Percentiles rank a stretch among this genome's conserved stretches.
phyloP scores from a whole-genome alignment of 352 stramenopile species.

The Hyaloperonospora brassicae region DNA sequence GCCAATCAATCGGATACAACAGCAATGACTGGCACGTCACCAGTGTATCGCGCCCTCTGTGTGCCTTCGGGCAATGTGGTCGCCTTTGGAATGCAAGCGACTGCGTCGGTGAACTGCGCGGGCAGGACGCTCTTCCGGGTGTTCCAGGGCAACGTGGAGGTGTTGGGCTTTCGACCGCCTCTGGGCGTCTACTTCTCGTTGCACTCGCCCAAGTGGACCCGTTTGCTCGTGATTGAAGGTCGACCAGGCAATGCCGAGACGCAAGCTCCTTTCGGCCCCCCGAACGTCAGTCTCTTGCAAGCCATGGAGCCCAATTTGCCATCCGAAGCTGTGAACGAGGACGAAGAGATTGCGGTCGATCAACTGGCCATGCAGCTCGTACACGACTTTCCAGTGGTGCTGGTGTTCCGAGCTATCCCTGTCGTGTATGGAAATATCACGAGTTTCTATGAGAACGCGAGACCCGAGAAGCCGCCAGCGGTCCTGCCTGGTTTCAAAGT shows the following conservation, averaged over 20 bases:
- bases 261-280: constrained; percentile 48
- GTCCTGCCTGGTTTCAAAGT: constrained; percentile 82
- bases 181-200: constrained; percentile 71
- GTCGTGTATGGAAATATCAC: constrained; percentile 63
- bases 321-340: constrained; percentile 28
- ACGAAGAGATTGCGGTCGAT: constrained; percentile 70
- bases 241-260: constrained; percentile 24
- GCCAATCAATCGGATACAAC: constrained; percentile 16
- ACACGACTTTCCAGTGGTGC: constrained; percentile 52
- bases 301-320: constrained; percentile 33
- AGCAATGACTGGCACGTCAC: constrained; percentile 6
- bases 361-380: constrained; percentile 54
- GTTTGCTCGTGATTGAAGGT: constrained; percentile 52
- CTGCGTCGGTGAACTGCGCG: constrained; percentile 51
- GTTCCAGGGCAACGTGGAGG: constrained; percentile 67
- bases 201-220: constrained; percentile 79
- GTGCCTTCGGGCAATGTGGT: constrained; percentile 55
- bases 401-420: constrained; percentile 61
- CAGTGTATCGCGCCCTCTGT: constrained; percentile 36
- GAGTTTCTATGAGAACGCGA: constrained; percentile 60
- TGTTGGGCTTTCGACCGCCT: constrained; percentile 62
- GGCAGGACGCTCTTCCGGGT: constrained; percentile 71
- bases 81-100: constrained; percentile 49
- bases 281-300: constrained; percentile 37
- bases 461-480: constrained; percentile 19